Evolutionary conservation across 306 rosid species (phyloP), one percentile per base, ranked within the genome.

Genomic region (Malus sieversii): DNA sequence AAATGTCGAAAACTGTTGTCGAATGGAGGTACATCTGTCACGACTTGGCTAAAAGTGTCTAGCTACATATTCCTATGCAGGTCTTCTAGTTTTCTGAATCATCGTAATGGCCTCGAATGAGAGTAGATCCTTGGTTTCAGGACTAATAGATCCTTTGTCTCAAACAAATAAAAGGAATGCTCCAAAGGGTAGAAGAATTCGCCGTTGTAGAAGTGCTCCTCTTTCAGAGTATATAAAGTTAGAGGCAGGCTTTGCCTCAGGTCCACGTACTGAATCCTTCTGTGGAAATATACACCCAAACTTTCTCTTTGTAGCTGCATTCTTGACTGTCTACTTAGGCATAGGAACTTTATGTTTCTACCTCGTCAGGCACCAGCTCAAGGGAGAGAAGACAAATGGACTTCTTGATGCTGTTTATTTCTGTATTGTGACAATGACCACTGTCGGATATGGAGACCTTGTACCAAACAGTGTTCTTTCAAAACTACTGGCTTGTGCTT

Each of bases 121-220:
- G 55, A 76, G 66, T 32, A 79, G 81, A 73, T 88, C 91, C 62
- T 81, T 89, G 81, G 68, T 86, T 61, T 70, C 61, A 8, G 71
- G 60, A 32, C 46, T 64, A 8, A 27, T 22, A 32, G 80, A 82
- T 52, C 73, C 79, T 29, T 74, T 66, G 12, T 16, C 77, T 20
- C 89, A 46, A 71, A 78, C 77, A 57, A 71, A 52, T 13, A 79
- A 7, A 16, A 68, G 35, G 30, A 68, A 58, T 69, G 61, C 76
- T 38, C 70, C 73, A 64, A 81, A 81, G 73, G 66, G 64, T 78
- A 85, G 86, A 79, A 85, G 81, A 69, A 18, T 58, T 71, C 82
- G 78, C 45, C 93, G 77, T 18, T 58, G 80, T 76, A 86, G 57
- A 87, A 88, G 92, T 77, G 96, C 90, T 67, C 94, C 92, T 22